Base-by-base conservation (phyloP, 257 asterid genomes). In the Cynanchum wilfordii region DNA sequence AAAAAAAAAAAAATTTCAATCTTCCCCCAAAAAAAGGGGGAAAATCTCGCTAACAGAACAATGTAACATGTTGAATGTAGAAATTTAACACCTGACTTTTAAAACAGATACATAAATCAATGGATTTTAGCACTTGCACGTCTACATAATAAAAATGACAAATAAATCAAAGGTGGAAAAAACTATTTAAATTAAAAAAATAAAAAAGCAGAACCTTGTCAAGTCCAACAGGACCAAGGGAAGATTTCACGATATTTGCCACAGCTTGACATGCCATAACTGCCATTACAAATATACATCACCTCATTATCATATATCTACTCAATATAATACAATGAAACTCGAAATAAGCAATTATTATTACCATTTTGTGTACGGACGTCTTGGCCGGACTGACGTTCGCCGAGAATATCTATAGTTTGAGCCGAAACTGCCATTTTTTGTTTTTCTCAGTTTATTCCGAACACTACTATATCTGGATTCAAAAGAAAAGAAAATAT, bases 181-280 rank as follows among this genome's bases (percentile, higher is more conserved):
- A 66, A 33, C 38, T 1, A 33, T 33, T 33, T 3, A 72, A 56
- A 3, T n/a, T n/a, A 45, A 10, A 13, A 72, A 77, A 7, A 1
- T 4, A 13, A 22, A 19, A 66, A 9, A 57, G 63, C 36, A 24
- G 62, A 70, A 91, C 99, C 99, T 94, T 94, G 83, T 94, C 99
- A 67, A 94, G 98, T 75, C 99, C 98, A 70, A 92, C 97, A 1
- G 98, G 99, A 72, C 99, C 99, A 24, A 95, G 95, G 1, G 98
- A 95, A 17, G 99, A 90, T 77, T 95, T 95, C 69, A 95, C 98
- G 52, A 91, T 87, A 79, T 94, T 89, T 7, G 99, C 96, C 54
- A 94, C 80, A 5, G 99, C 98, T 77, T 87, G 95, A 78, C 99
- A 94, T 55, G 98, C 96, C 82, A 86, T 45, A 40, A 92, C 99